Base-by-base conservation (phyloP, 352 stramenopile species). In the Phytophthora hibernalis region DNA sequence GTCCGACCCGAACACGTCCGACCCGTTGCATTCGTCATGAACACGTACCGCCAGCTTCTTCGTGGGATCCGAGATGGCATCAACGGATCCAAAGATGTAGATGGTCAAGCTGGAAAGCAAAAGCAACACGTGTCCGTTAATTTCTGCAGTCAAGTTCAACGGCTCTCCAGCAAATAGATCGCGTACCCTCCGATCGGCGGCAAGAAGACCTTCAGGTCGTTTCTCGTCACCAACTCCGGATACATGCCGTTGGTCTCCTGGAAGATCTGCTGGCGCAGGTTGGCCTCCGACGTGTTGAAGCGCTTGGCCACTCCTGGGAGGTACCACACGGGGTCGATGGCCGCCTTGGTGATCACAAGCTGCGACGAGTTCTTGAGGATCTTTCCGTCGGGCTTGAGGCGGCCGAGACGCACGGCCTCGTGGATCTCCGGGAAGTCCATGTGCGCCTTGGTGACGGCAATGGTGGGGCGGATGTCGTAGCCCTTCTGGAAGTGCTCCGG, bases 191-290 rank as follows among this genome's bases (percentile, higher is more conserved):
- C 97, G 73, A 99, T 99, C 12, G 98, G 98, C 33, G 98, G 98
- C 35, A 99, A 65, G 64, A 99, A 99, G 2, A 99, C 89, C 75
- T 99, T 99, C 54, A 99, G 89, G 68, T 99, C 98, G 18, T 96
- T 97, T 49, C 98, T 86, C 13, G 98, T 99, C 60, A 99, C 97
- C 7, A 99, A 76, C 79, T 99, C 98, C 5, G 98, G 98, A 76
- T 99, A 99, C 97, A 99, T 99, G 66, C 98, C 98, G 79, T 99
- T 99, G 35, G 97, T 99, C 83, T 99, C 98, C 54, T 97, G 92
- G 82, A 99, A 99, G 52, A 99, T 98, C 38, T 96, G 90, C 73
- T 99, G 93, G 37, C 98, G 95, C 37, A 99, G 79, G 65, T 98
- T 90, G 6, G 81, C 71, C 72, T 99, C 97, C 2, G 95, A 97